phyloP scores from a whole-genome alignment of 768 basidiomycete species.

The Tricholoma hemisulphureum region DNA sequence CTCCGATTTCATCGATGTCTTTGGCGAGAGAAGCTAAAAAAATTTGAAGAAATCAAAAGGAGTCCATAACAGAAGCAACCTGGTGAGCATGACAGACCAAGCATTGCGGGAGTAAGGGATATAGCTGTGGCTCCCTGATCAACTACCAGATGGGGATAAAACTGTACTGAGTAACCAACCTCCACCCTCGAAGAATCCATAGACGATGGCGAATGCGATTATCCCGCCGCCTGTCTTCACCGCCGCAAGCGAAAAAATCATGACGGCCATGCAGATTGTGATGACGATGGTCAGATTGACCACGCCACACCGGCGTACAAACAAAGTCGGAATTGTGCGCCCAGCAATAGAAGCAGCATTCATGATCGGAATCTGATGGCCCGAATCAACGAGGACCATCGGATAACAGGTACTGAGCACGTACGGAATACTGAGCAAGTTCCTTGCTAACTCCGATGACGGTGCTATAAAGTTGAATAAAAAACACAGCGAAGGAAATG shows the following conservation, averaged over 20 bases:
- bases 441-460: background rate
- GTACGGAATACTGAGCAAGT: background rate
- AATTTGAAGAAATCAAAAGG: background rate
- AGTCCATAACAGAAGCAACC: background rate
- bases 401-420: background rate
- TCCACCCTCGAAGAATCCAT: conserved; percentile 48
- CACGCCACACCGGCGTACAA: conserved; percentile 43
- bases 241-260: conserved; percentile 44
- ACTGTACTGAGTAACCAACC: conserved; percentile 24
- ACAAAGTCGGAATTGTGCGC: conserved; percentile 44
- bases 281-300: conserved; percentile 40
- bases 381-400: background rate
- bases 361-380: conserved; percentile 45
- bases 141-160: background rate
- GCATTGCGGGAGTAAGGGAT: conserved; percentile 26
- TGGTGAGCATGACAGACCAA: conserved; percentile 20
- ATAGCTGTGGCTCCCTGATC: conserved; percentile 3
- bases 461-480: conserved; percentile 15
- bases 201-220: conserved; percentile 40
- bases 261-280: conserved; percentile 30
- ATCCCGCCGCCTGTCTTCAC: conserved; percentile 33
- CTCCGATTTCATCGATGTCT: conserved; percentile 46
- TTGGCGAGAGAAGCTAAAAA: conserved; percentile 34
- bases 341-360: conserved; percentile 55
- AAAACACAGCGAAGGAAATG: conserved; percentile 48